Conservation (phyloP, 441 rosid genomes). For the Brassica balearica region DNA sequence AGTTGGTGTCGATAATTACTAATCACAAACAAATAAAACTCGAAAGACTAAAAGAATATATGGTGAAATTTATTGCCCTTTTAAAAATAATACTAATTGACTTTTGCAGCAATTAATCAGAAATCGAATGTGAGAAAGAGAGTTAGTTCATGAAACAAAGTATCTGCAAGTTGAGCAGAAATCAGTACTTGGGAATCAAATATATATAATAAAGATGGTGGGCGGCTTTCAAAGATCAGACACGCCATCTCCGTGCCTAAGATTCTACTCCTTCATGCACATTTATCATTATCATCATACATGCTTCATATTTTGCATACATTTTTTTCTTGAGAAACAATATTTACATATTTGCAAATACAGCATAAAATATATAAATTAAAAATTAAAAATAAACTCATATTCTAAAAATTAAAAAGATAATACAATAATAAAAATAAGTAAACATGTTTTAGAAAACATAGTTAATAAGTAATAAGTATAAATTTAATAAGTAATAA, state of each 20-base stretch:
- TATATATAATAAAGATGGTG: conserved; percentile 45
- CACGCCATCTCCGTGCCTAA: conserved; percentile 85
- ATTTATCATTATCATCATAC: conserved; percentile 1
- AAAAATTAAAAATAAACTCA: background rate
- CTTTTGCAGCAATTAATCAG: conserved; percentile 23
- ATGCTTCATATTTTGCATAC: conserved; percentile 8
- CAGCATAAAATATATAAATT: background rate
- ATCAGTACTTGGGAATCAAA: conserved; percentile 46
- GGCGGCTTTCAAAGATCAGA: conserved; percentile 64
- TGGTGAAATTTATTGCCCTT: conserved; percentile 28
- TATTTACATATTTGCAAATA: background rate
- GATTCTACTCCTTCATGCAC: conserved; percentile 30
- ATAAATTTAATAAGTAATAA: too few relatives aligned
- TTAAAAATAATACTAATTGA: conserved; percentile 8
- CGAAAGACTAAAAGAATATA: conserved; percentile 24
- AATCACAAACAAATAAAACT: conserved; percentile 32
- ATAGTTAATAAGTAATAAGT: too few relatives aligned
- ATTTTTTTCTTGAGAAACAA: background rate
- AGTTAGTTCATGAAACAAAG: conserved; percentile 15
- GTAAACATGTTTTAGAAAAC: too few relatives aligned
- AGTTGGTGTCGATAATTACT: conserved; percentile 34
- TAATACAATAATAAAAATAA: too few relatives aligned
- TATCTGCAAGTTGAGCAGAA: conserved; percentile 57
- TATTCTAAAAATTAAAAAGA: background rate
- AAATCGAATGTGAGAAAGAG: conserved; percentile 14